Base-by-base conservation (phyloP, 2,329 filamentous ascomycete genomes). In the Ceratocystis destructans region DNA sequence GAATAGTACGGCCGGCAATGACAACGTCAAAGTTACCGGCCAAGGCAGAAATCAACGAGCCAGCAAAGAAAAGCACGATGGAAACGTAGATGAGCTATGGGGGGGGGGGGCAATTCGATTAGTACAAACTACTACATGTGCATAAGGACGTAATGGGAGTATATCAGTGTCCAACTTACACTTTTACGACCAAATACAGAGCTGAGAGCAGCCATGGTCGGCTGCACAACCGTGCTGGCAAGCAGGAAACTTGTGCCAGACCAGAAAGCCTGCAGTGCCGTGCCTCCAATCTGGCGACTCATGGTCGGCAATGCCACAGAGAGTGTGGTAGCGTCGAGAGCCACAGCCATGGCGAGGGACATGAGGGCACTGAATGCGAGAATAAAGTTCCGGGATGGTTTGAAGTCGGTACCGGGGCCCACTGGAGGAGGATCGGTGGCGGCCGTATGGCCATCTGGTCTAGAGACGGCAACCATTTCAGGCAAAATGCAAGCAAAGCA, bases 191-290 rank as follows among this genome's bases (percentile, higher is more conserved):
- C 76, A 48, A 76, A 71, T 6, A 75, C 74, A 62, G 72, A 72
- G 41, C 74, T 75, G 8, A 77, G 66, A 2, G 75, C 73, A 5
- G 75, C 73, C n/a, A 77, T 70, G 4, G 74, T 73, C 2, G 83
- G 84, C 70, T 85, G 81, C 53, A 83, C 78, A 37, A 85, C 80
- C 0, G 86, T 84, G 66, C 82, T 84, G 2, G 85, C 82, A 4
- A 90, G 79, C 3, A 90, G 76, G 69, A 87, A 90, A 17, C 83
- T 84, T 3, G 87, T 89, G 1, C 86, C 87, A 12, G 84, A 81
- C 87, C 86, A 89, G 71, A 89, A 89, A 0, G 85, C 83, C 73
- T 88, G 78, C 41, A 84, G 79, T 1, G 81, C 81, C 0, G 79
- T 79, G 28, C 82, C 82, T 48, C 77, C 69, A 2, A 85, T 75